Base-by-base conservation (phyloP, 78 protist species). In the Dictyostelium capitatum region DNA sequence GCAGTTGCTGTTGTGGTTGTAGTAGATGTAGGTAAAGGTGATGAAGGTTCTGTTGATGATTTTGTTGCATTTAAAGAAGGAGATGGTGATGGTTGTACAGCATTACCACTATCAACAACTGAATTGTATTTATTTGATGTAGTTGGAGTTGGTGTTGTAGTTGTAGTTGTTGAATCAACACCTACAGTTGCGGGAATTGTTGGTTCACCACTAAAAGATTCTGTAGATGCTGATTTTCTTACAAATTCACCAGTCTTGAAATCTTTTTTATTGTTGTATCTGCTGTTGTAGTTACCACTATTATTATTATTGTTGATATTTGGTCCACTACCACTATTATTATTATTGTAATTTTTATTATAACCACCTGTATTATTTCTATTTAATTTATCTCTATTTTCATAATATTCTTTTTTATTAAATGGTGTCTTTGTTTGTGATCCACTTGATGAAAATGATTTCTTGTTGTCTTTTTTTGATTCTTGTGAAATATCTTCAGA, bases 401-500 rank as follows among this genome's bases (percentile, higher is more conserved):
- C 67, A 14, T 57, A 57, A 57, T 57, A 57, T 23, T 57, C 67
- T 23, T 57, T 23, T 57, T 14, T 57, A 11, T 57, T 57, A 30
- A 0, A 57, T 57, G 67, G 67, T 1, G 32, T 14, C 11, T 57
- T 57, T 6, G 67, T 57, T 57, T 57, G 67, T 37, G 43, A 2
- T 7, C 67, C 67, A 23, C 67, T 57, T 3, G 20, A 23, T n/a
- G 30, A n/a, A 10, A 57, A n/a, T 57, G 30, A 14, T 57, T 57
- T 57, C 30, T 57, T 57, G 20, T 23, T 23, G 20, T 57, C 67
- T 57, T 14, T 57, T 57, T 57, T 23, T 23, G 20, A 23, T 23
- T 57, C 67, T 57, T 57, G 67, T n/a, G 67, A n/a, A 57, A 57
- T 57, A 57, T 57, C 67, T 28, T 57, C 64, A 19, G n/a, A 56